A percentile compares a stretch with the other conserved stretches of the same genome.
These are phyloP conservation scores for Pistacia integerrima DNA, from an alignment of 345 rosid genomes.

Conservation along the genomic window DNA sequence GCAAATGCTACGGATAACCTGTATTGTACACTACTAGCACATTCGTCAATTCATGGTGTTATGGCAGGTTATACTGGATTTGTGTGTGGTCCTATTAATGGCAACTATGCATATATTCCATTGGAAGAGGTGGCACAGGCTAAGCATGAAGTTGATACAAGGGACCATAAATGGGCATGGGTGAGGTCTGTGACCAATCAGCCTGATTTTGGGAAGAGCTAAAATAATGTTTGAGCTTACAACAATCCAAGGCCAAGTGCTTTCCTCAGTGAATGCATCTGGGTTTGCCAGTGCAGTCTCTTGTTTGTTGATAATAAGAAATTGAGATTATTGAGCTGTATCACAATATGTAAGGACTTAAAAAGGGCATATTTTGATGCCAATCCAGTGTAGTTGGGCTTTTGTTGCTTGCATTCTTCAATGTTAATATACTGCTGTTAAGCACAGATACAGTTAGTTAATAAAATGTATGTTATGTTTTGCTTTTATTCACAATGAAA, in stretches of 20 bases:
- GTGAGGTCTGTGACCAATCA: constrained; percentile 82
- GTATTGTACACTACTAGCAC: constrained; percentile 85
- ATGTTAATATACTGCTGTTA: too few species aligned
- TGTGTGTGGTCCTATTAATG: constrained; percentile 81
- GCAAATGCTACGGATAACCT: constrained; percentile 79
- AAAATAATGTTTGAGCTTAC: not conserved
- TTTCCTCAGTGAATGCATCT: not conserved
- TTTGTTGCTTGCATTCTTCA: not conserved
- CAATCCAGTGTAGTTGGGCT: not conserved
- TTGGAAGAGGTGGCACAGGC: constrained; percentile 70
- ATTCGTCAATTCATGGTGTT: constrained; percentile 87
- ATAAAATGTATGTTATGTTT: too few species aligned
- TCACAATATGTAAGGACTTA: not conserved
- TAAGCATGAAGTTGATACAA: constrained; percentile 61
- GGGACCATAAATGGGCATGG: constrained; percentile 94
- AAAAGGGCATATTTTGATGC: not conserved
- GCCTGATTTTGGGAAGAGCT: constrained; percentile 61
- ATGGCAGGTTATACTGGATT: constrained; percentile 92
- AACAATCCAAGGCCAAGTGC: not conserved
- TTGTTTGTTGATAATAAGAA: not conserved
- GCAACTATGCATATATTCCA: constrained; percentile 84
- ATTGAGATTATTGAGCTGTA: not conserved
- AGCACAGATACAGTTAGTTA: too few species aligned
- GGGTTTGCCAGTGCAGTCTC: not conserved
- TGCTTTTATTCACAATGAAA: too few species aligned